Evolutionary conservation across 768 basidiomycete species (phyloP).

Genomic region (Russula emetica): DNA sequence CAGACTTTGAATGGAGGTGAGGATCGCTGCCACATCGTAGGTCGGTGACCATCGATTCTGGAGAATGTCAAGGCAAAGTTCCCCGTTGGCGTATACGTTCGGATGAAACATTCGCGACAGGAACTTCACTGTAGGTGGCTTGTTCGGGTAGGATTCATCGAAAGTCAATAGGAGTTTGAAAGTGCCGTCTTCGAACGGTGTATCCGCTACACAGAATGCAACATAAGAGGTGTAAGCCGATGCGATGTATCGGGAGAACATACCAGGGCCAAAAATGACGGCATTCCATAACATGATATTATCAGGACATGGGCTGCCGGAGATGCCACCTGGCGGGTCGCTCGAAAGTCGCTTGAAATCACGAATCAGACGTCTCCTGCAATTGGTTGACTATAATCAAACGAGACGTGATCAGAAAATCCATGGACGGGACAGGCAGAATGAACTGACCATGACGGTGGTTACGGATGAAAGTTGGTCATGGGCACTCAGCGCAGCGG

Average conservation of each 20-base stretch:
- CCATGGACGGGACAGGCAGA: neutral
- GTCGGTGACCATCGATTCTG: constrained; percentile 99
- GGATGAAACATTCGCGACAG: constrained; percentile 98
- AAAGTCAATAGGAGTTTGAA: constrained; percentile 95
- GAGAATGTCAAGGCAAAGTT: constrained; percentile 96
- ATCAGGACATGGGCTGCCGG: constrained; percentile 94
- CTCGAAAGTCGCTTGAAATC: constrained; percentile 95
- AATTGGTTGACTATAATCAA: constrained; percentile 77
- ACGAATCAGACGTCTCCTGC: constrained; percentile 90
- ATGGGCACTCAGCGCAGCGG: constrained; percentile 5
- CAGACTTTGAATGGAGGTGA: constrained; percentile 93
- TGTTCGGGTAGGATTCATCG: constrained; percentile 98
- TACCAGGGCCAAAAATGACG: constrained; percentile 97
- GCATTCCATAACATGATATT: constrained; percentile 99
- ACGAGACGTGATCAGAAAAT: neutral
- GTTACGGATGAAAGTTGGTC: constrained; percentile 16
- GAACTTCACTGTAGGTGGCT: constrained; percentile 96
- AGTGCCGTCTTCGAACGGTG: constrained; percentile 98
- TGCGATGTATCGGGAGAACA: constrained; percentile 31
- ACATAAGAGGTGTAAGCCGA: constrained; percentile 1
- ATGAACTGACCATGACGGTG: constrained; percentile 24
- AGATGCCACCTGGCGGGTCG: constrained; percentile 94
- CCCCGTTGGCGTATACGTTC: constrained; percentile 97
- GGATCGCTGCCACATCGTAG: constrained; percentile 97
- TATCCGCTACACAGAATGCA: constrained; percentile 62